Evolutionary conservation across 345 rosid species (phyloP), one percentile per base, ranked within the genome.

Genomic region (Garcia nutans): DNA sequence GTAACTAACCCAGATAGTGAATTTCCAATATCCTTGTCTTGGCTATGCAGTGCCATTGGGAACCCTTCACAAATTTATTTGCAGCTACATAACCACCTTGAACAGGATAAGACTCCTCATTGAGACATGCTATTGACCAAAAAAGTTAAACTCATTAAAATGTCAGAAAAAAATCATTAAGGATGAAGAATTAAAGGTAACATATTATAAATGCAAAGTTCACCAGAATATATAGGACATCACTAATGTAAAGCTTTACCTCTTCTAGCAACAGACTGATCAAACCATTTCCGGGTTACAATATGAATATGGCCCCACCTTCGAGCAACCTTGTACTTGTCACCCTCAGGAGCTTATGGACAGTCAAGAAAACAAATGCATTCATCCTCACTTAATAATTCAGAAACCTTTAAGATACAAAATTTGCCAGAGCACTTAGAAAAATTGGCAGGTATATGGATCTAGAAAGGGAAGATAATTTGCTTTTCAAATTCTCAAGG

Each of bases 221-320:
- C 69, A 22, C 13, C 28, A 75, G 44, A 72, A 67, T 55, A 67
- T 19, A 76, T 64, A 77, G 67, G 31, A 65, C 73, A 68, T 66
- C 64, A 71, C 70, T 50, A 65, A 47, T 58, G 75, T 47, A 79
- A 82, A 81, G 42, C 37, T 66, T 82, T 85, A 93, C 98, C 98
- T 88, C 85, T 87, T 87, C 88, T 88, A 62, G 87, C 88, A 81
- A 92, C 79, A 71, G 95, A 93, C 77, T 93, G 98, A 73, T 89
- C 85, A 83, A 93, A 82, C 99, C 99, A 96, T 87, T 88, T 96
- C 76, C 89, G 84, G 72, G 86, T 79, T 66, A 96, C 92, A 77
- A 93, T 90, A 83, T 81, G 87, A 82, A 93, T 87, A 78, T 85
- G 89, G 68, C 98, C 98, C 99, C 99, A 96, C 81, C 86, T 88